Evolutionary conservation across 2,329 filamentous ascomycete genomes (phyloP), one percentile per base, ranked within the genome.

Genomic region (Sporothrix pallida): DNA sequence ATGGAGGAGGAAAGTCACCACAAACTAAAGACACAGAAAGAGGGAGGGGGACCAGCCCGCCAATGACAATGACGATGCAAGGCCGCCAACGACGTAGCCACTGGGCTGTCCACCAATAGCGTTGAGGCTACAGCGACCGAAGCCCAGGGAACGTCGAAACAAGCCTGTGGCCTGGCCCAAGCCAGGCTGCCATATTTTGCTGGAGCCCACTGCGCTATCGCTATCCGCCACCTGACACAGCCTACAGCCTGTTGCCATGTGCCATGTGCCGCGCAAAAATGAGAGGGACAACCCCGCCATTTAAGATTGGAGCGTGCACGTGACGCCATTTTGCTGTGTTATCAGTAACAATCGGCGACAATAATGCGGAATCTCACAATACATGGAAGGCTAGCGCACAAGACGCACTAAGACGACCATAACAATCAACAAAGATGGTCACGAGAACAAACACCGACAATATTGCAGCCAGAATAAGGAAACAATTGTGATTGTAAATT

Each of bases 51-150:
- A 9, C 56, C 20, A 63, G 4, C 20, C 44, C 17, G 44, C 46
- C 42, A 50, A 71, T 60, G 56, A 65, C 37, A 60, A 63, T 71
- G 56, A 71, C 63, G 70, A 60, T 63, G 58, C 70, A 72, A 72
- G 56, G 26, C 70, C 70, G 20, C 20, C 46, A 44, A 70, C 3
- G 23, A 26, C 62, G 42, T 26, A 67, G 42, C 60, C 52, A 26
- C 20, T 26, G 23, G 52, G 13, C 62, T 10, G 37, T 31, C 42
- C 17, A 20, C 13, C 20, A 50, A 31, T 50, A 31, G 31, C 12
- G 5, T 60, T 7, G 10, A 37, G 56, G 20, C 56, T 13, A 13
- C 70, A 50, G 8, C 60, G 31, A 31, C 31, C 58, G 31, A 42
- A 20, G 60, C 10, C 37, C 60, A 65, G 17, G 31, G 62, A 67